Percentiles rank a stretch among this genome's conserved stretches.
Conservation (phyloP, 148 eudicot species). For the Cornus suecica region DNA sequence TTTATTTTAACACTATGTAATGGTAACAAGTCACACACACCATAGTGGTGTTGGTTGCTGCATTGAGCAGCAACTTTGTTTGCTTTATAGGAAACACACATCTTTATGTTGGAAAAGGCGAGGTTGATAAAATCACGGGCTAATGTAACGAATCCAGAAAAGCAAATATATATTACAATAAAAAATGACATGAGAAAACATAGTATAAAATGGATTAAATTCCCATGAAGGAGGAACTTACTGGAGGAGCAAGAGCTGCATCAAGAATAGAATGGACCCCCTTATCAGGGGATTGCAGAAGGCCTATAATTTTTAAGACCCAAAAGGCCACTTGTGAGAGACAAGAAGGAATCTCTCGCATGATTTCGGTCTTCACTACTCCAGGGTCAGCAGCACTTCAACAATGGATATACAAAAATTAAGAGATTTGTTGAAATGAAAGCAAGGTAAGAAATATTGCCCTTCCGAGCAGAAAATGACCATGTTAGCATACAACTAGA, state of each 20-base stretch:
- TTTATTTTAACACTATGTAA: background rate
- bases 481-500: background rate
- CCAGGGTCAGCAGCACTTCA: conserved; percentile 91
- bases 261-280: conserved; percentile 66
- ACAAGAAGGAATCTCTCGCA: conserved; percentile 70
- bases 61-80: background rate
- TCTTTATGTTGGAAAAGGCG: background rate
- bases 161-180: background rate
- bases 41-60: background rate
- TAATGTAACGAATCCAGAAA: background rate
- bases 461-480: background rate
- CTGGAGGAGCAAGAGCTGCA: conserved; percentile 88
- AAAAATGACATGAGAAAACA: background rate
- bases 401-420: conserved; percentile 5
- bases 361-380: conserved; percentile 76
- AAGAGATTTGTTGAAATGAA: conserved; percentile 1
- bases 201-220: background rate
- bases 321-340: conserved; percentile 46
- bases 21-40: background rate
- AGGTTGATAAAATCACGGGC: background rate
- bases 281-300: conserved; percentile 60
- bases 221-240: conserved; percentile 32
- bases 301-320: conserved; percentile 51
- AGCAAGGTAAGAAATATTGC: background rate
- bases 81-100: background rate